Base-by-base conservation (phyloP, 306 rosid species). In the Pyrus bretschneideri region DNA sequence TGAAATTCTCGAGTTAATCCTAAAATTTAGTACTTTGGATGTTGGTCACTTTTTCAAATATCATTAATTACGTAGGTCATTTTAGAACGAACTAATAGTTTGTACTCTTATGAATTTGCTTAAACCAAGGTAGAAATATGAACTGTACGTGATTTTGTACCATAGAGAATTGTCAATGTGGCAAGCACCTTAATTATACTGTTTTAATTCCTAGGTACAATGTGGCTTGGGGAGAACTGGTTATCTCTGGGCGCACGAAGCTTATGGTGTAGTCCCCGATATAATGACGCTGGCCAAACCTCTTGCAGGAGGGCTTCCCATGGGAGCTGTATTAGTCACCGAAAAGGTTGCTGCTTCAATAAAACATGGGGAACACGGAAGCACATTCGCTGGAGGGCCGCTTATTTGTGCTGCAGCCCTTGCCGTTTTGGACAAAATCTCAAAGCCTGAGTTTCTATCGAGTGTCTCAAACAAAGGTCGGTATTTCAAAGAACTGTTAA, bases 211-310 rank as follows among this genome's bases (percentile, higher is more conserved):
- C 29, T 80, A 93, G 98, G 86, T 93, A 64, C 98, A 93, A 85
- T 93, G 98, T 79, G 97, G 97, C 25, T 83, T 93, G 76, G 97
- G 98, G 60, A 78, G 98, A 70, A 76, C 91, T 23, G 97, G 98
- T 30, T 76, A 35, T 83, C 91, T 93, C 62, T 93, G 97, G 98
- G 97, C 96, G 14, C 94, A 91, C 45, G 96, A 91, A 61, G 89
- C 89, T 15, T 90, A 76, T 69, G 86, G 84, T 11, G 74, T 93
- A 62, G 83, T 82, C 85, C 98, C 98, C 3, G 98, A 91, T 84
- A 86, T 93, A 67, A 88, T 93, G 98, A 91, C 97, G 51, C 93
- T 91, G 13, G 97, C 97, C 65, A 93, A 93, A 86, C 98, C 98
- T 76, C 92, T 93, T 57, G 98, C 98, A 1, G 98, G 98, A 30